Evolutionary conservation across 441 rosid species (phyloP), one percentile per base, ranked within the genome.

Genomic region (Eutrema salsugineum): DNA sequence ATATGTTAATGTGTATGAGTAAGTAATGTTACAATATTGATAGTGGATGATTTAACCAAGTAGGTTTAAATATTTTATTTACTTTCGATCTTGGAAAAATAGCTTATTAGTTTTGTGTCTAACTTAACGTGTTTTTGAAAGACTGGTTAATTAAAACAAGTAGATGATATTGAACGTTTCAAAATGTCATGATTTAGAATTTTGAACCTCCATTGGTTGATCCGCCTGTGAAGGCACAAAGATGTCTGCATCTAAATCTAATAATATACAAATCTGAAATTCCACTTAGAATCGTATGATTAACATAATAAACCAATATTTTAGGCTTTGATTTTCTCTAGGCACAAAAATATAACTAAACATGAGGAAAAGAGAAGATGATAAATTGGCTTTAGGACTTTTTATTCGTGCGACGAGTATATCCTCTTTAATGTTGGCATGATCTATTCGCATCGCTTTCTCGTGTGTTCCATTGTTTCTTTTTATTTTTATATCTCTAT

Each of bases 341-440:
- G 11, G 28, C 56, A 68, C 42, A 14, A 14, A 74, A 9, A 27
- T 3, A 14, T 5, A 46, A 35, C 7, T 43, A 39, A 43, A 43
- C 22, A 64, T 6, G 6, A 60, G 12, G 8, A 48, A 17, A 64
- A 11, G 17, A n/a, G 2, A 16, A 51, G 39, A 77, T 57, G 39
- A 77, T 57, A 64, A 65, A 35, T 65, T 48, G 22, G 72, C 75
- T 77, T 64, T 65, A 22, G 15, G 73, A 71, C 73, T 77, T 77
- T 50, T 66, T 5, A 71, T 77, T 71, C 73, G 80, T 77, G 76
- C 64, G 30, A 66, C 15, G 63, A 72, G 66, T 71, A 60, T 66
- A 77, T 77, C 66, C 75, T 64, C 71, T 62, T 62, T 76, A 71
- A 42, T 71, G 75, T 49, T 70, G 63, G 73, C 69, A 77, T 72